Evolutionary conservation across 2,329 filamentous ascomycete species (phyloP).

Genomic region (Diaporthe sp.): DNA sequence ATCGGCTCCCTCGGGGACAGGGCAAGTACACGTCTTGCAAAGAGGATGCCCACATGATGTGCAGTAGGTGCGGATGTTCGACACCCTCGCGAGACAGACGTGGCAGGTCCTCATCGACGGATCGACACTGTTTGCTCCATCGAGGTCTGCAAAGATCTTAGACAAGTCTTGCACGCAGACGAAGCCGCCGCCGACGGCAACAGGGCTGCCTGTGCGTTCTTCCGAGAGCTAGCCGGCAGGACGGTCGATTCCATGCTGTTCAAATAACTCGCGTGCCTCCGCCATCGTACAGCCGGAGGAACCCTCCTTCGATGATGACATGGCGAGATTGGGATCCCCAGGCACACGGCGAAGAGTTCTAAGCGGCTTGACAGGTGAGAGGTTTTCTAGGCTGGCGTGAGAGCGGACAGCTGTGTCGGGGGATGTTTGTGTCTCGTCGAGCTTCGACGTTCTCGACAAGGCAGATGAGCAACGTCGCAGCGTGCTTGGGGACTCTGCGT

Average conservation of each 20-base stretch:
- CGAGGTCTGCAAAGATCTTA: conserved; percentile 47
- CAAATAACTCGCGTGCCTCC: conserved; percentile 63
- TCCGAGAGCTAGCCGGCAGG: conserved; percentile 63
- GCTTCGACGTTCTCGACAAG: not conserved
- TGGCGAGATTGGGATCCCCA: not conserved
- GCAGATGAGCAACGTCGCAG: not conserved
- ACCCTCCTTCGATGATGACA: not conserved
- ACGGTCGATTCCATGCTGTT: conserved; percentile 60
- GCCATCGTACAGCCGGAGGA: conserved; percentile 39
- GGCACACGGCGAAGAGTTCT: not conserved
- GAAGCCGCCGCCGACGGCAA: not conserved
- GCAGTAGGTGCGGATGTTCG: conserved; percentile 55
- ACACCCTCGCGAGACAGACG: conserved; percentile 60
- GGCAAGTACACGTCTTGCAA: conserved; percentile 61
- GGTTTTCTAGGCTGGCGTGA: not conserved
- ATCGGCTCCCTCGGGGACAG: conserved; percentile 48
- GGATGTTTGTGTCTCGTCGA: not conserved
- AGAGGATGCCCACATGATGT: conserved; percentile 65
- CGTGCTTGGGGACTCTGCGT: not conserved
- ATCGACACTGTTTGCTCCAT: conserved; percentile 48
- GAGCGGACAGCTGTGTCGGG: not conserved
- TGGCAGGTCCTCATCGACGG: conserved; percentile 59
- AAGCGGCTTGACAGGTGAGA: not conserved
- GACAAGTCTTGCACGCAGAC: conserved; percentile 41
- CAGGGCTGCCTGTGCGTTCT: conserved; percentile 46